phyloP scores from a whole-genome alignment of 2,329 filamentous ascomycete species.

The Berkeleyomyces basicola region DNA sequence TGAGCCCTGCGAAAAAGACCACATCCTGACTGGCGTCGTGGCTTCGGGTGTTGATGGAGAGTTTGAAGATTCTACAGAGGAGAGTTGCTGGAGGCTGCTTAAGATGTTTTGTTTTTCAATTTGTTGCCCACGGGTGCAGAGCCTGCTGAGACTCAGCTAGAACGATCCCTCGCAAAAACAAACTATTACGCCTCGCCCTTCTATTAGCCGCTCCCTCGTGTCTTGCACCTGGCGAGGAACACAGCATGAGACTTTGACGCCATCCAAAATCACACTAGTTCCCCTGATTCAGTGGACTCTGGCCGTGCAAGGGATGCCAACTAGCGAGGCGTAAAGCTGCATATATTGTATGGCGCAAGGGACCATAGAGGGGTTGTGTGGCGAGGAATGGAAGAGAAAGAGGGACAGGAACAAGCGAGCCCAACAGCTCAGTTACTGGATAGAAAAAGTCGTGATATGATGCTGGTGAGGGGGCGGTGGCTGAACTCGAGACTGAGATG shows the following conservation, averaged over 20 bases:
- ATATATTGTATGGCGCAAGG: background rate
- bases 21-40: background rate
- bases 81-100: background rate
- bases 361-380: too few species aligned
- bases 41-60: background rate
- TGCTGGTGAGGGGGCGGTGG: background rate
- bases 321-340: too few species aligned
- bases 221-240: background rate
- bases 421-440: too few species aligned
- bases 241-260: background rate
- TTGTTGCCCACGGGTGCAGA: background rate
- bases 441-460: background rate
- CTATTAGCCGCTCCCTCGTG: background rate
- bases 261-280: background rate
- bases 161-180: background rate
- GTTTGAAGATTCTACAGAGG: background rate
- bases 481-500: background rate
- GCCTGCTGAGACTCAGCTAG: background rate
- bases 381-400: too few species aligned
- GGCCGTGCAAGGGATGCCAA: background rate
- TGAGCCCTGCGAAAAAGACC: background rate
- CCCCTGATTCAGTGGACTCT: background rate
- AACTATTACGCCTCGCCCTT: background rate
- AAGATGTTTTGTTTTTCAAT: background rate
- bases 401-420: too few species aligned